A percentile compares a stretch with the other conserved stretches of the same genome.
These are phyloP conservation scores for Phytophthora rubi DNA, from an alignment of 352 stramenopile species.

Conservation along the genomic window DNA sequence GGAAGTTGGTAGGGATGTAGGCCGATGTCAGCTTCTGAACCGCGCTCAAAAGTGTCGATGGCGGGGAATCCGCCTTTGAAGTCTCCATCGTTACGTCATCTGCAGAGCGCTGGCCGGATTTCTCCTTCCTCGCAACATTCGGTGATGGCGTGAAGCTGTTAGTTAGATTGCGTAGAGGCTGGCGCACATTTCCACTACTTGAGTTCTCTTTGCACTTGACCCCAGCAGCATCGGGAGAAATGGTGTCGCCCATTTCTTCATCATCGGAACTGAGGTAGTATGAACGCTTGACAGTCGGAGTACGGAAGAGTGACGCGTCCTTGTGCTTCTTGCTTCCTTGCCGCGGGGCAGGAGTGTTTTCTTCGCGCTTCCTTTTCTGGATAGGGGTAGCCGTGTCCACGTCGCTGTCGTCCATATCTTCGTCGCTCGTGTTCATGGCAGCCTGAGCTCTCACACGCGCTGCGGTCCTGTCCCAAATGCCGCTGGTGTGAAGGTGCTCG, in stretches of 20 bases:
- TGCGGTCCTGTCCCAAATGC: constrained; percentile 55
- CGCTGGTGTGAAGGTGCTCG: constrained; percentile 60
- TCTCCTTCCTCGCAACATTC: constrained; percentile 25
- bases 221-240: constrained; percentile 47
- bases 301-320: constrained; percentile 29
- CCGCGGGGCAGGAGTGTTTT: constrained; percentile 23
- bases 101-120: constrained; percentile 2
- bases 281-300: constrained; percentile 30
- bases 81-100: constrained; percentile 11
- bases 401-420: constrained; percentile 30
- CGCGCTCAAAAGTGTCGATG: constrained; percentile 35
- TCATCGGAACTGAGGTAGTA: constrained; percentile 29
- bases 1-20: constrained; percentile 52
- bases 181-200: constrained; percentile 28
- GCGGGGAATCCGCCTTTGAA: constrained; percentile 16
- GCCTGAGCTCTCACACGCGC: constrained; percentile 47
- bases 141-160: constrained; percentile 80
- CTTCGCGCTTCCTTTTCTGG: constrained; percentile 38
- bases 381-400: constrained; percentile 13
- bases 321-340: constrained; percentile 39
- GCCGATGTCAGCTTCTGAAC: constrained; percentile 60
- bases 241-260: constrained; percentile 41
- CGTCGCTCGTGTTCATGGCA: constrained; percentile 39
- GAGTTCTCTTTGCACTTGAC: constrained; percentile 36
- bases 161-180: constrained; percentile 48